Conservation (phyloP, 345 rosid species). For the Ceriops decandra region DNA sequence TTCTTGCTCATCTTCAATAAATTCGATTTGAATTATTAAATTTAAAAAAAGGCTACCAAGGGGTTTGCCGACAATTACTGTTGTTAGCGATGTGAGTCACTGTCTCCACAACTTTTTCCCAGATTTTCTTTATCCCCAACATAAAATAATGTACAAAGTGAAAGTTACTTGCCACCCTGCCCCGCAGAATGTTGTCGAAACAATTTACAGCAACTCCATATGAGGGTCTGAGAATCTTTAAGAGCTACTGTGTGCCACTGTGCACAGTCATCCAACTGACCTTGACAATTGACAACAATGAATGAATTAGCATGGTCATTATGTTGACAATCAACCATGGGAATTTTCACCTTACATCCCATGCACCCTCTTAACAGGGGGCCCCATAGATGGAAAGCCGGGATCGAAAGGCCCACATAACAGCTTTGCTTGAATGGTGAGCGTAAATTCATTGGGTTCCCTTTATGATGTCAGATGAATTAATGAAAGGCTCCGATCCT, state of each 20-base stretch:
- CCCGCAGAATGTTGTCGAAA: neutral
- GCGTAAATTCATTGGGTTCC: conserved; percentile 29
- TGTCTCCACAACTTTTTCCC: neutral
- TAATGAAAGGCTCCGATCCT: conserved; percentile 18
- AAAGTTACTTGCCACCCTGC: neutral
- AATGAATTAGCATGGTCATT: conserved; percentile 29
- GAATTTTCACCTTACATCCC: conserved; percentile 4
- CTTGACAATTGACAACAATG: conserved; percentile 2
- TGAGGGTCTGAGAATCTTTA: neutral
- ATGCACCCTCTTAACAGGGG: conserved; percentile 14
- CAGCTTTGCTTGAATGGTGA: conserved; percentile 30
- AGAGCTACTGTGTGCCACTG: conserved; percentile 3
- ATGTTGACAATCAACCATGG: conserved; percentile 19
- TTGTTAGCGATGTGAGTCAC: conserved; percentile 22
- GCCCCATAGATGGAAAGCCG: conserved; percentile 17
- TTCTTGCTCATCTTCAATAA: no score
- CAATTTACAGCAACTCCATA: neutral
- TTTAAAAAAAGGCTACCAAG: neutral
- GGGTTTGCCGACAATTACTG: conserved; percentile 68
- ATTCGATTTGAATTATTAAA: no score
- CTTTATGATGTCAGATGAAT: neutral
- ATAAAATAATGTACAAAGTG: conserved; percentile 1
- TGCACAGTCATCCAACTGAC: neutral
- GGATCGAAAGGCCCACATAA: conserved; percentile 30
- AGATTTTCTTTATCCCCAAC: conserved; percentile 3